Evolutionary conservation across 441 rosid species (phyloP), one percentile per base, ranked within the genome.

Genomic region (Pelargonium cotyledonis): DNA sequence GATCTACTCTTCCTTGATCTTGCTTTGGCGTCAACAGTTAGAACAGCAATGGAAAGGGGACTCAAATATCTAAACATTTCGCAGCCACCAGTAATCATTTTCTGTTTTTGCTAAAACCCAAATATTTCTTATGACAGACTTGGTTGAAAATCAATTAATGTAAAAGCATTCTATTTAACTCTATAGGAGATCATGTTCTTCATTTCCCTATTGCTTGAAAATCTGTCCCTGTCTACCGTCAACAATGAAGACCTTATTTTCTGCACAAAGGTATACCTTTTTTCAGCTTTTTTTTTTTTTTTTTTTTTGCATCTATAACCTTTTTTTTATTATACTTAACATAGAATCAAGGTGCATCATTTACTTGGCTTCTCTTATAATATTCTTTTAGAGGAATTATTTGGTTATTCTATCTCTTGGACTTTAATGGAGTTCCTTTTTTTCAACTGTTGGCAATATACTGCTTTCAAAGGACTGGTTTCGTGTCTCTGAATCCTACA

Each of bases 41-140:
- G 80, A 79, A 87, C 89, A 76, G 80, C 85, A 40, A 78, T 87
- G 75, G 95, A 91, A 81, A 86, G 85, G 79, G 86, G 87, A 80
- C 77, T 85, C 31, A 81, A 67, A 80, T 78, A 84, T 69, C 78
- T 87, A 64, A 83, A 79, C 74, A 81, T 77, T 70, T 72, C 75
- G 65, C 68, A 68, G 63, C 85, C 88, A 40, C 87, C 78, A 16
- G 95, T 89, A 79, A 21, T 60, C 6, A 18, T 29, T 53, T 57
- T 71, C 5, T 71, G 26, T 55, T 71, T 29, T 62, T 38, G 21
- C 19, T 68, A 53, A 63, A 35, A 35, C 47, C 63, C 51, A 6
- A 10, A 49, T 73, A 26, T 55, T 63, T 67, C 67, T 29, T 29
- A 31, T 58, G 53, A 68, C 43, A 38, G 58, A 26, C 9, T 61